phyloP scores from a whole-genome alignment of 2,329 filamentous ascomycete species.

The Pseudogymnoascus sp. region DNA sequence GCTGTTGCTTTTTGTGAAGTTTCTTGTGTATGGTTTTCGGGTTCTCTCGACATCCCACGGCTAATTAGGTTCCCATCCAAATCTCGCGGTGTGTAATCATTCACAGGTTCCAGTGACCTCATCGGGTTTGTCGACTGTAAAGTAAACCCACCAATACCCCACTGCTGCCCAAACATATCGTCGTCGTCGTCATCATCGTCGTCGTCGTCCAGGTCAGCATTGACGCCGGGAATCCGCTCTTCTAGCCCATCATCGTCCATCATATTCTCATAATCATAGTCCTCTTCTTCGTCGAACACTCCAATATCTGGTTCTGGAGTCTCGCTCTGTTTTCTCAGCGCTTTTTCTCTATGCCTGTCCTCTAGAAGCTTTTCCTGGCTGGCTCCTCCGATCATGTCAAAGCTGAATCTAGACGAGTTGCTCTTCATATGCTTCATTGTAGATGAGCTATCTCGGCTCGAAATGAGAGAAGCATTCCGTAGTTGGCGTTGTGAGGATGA shows the following conservation, averaged over 20 bases:
- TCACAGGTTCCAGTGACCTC: slow-evolving; percentile 43
- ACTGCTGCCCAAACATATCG: slow-evolving; percentile 34
- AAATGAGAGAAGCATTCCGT: slow-evolving; percentile 40
- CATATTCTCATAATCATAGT: slow-evolving; percentile 54
- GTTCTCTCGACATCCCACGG: slow-evolving; percentile 44
- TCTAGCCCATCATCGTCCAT: slow-evolving; percentile 59
- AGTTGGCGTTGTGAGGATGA: not conserved
- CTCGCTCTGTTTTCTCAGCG: slow-evolving; percentile 49
- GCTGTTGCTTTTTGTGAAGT: not conserved
- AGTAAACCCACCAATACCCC: slow-evolving; percentile 21
- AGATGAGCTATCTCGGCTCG: slow-evolving; percentile 35
- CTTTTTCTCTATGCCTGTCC: slow-evolving; percentile 60
- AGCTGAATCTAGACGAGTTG: slow-evolving; percentile 71
- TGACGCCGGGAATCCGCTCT: slow-evolving; percentile 54
- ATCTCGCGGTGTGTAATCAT: slow-evolving; percentile 49
- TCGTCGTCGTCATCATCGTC: slow-evolving; percentile 36
- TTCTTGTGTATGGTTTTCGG: slow-evolving; percentile 21
- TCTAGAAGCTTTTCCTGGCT: slow-evolving; percentile 61
- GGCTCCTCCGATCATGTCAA: slow-evolving; percentile 66
- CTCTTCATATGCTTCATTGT: slow-evolving; percentile 60
- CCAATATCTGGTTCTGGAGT: slow-evolving; percentile 29
- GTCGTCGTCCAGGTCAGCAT: slow-evolving; percentile 36
- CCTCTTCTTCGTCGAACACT: slow-evolving; percentile 40
- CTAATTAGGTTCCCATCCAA: slow-evolving; percentile 46
- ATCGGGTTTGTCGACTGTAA: slow-evolving; percentile 33